phyloP scores from a whole-genome alignment of 2,329 filamentous ascomycete genomes.

The Cladorrhinum sp. region DNA sequence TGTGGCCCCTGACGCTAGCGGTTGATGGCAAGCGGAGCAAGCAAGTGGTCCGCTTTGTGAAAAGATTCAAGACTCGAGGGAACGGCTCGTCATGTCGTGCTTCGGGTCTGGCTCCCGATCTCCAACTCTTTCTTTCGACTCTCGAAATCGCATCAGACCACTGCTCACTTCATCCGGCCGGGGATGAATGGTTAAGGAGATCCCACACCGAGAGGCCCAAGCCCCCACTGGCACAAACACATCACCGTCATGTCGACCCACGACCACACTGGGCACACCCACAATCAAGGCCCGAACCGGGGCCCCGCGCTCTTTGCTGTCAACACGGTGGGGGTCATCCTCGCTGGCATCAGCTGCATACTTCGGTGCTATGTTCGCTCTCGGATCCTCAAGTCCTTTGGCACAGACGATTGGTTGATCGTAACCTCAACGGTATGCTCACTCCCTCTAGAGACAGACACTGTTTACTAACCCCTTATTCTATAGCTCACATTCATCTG shows the following conservation, averaged over 20 bases:
- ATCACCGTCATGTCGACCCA: not conserved
- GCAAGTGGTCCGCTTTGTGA: not conserved
- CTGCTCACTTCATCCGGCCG: not conserved
- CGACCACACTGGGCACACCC: no score
- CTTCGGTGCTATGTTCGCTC: conserved; percentile 37
- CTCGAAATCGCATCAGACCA: not conserved
- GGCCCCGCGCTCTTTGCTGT: conserved; percentile 37
- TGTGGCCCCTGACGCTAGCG: not conserved
- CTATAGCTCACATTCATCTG: conserved; percentile 29
- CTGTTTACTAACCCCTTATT: not conserved
- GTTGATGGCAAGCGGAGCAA: not conserved
- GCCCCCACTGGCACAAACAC: not conserved
- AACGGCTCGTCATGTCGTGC: no score
- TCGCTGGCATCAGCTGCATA: conserved; percentile 22
- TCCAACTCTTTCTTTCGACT: not conserved
- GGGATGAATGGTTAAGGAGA: not conserved
- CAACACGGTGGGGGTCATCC: conserved; percentile 29
- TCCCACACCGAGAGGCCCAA: not conserved
- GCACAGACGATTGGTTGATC: conserved; percentile 41
- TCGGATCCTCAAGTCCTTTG: conserved; percentile 39
- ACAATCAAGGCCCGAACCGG: conserved; percentile 33
- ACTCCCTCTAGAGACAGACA: not conserved
- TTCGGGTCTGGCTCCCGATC: not conserved
- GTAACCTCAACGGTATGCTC: conserved; percentile 29
- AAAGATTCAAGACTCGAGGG: not conserved